Evolutionary conservation across 208 protist genomes (phyloP).

Genomic region (Blastocrithidia nonstop): DNA sequence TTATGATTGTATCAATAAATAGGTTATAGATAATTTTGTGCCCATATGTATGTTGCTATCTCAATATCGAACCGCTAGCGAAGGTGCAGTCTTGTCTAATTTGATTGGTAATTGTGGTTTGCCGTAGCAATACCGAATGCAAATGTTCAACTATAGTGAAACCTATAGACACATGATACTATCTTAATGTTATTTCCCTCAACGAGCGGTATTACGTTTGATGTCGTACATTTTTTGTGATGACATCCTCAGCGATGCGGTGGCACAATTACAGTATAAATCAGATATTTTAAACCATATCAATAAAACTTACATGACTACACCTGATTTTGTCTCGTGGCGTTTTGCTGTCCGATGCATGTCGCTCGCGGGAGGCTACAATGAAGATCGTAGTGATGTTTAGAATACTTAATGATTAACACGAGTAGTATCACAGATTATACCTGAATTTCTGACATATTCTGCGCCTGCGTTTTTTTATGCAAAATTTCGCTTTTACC

Average conservation of each 20-base stretch:
- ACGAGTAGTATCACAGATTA: slow-evolving; percentile 30
- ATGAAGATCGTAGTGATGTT: slow-evolving; percentile 75
- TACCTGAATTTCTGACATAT: slow-evolving; percentile 77
- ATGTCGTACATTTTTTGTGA: slow-evolving; percentile 82
- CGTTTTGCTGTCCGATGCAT: slow-evolving; percentile 82
- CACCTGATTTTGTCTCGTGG: slow-evolving; percentile 78
- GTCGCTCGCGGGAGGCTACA: slow-evolving; percentile 71
- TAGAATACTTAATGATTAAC: slow-evolving; percentile 70
- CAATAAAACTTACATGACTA: slow-evolving; percentile 74
- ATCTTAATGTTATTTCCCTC: slow-evolving; percentile 69
- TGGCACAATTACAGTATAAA: slow-evolving; percentile 82
- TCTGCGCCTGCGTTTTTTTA: slow-evolving; percentile 62
- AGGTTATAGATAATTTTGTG: slow-evolving; percentile 69
- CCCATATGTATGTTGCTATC: slow-evolving; percentile 75
- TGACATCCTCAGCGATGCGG: slow-evolving; percentile 64
- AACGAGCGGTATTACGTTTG: slow-evolving; percentile 60
- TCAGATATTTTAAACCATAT: slow-evolving; percentile 79
- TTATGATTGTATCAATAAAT: slow-evolving; percentile 58
- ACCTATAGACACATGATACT: slow-evolving; percentile 82
- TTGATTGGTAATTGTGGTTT: slow-evolving; percentile 72
- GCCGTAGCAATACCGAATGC: slow-evolving; percentile 66
- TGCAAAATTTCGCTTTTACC: slow-evolving; percentile 68
- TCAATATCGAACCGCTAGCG: slow-evolving; percentile 41
- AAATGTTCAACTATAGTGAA: slow-evolving; percentile 80
- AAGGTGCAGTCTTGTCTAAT: slow-evolving; percentile 58